Evolutionary conservation across 129 eudicot species (phyloP).

Genomic region (Tanacetum coccineum): DNA sequence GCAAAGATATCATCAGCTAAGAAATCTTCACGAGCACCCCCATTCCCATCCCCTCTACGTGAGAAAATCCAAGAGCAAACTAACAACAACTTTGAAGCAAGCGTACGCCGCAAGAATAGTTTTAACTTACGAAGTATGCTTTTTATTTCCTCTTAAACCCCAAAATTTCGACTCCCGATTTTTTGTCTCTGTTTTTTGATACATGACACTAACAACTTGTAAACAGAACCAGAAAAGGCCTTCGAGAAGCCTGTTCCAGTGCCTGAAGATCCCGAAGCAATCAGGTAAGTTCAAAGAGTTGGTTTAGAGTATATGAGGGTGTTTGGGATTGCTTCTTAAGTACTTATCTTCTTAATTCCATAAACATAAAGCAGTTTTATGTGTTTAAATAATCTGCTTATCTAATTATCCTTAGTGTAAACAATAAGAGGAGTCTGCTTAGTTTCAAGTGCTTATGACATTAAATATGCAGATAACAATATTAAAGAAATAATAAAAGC

Average conservation of each 20-base stretch:
- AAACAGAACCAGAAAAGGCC: conserved; percentile 28
- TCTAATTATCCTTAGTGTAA: too few relatives aligned
- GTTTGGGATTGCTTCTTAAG: background rate
- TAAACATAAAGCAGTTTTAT: too few relatives aligned
- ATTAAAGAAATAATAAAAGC: too few relatives aligned
- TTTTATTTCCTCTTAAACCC: conserved; percentile 4
- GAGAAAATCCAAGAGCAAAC: conserved; percentile 33
- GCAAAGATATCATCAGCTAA: conserved; percentile 60
- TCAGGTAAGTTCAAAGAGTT: conserved; percentile 22
- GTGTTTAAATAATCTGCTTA: too few relatives aligned
- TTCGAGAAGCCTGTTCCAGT: conserved; percentile 27
- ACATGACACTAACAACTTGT: conserved; percentile 22
- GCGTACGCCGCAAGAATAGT: conserved; percentile 27
- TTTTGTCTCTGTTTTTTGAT: background rate
- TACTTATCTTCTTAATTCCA: too few relatives aligned
- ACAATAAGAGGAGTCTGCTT: too few relatives aligned
- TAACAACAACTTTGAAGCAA: conserved; percentile 11
- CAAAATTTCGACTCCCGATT: background rate
- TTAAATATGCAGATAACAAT: too few relatives aligned
- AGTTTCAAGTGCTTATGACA: too few relatives aligned
- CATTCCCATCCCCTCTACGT: conserved; percentile 53
- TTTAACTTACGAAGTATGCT: conserved; percentile 35
- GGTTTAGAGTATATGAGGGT: background rate
- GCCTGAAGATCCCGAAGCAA: conserved; percentile 25
- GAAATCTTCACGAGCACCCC: conserved; percentile 54